Evolutionary conservation across 106 monocot genomes (phyloP).

Genomic region (Dendrobium huoshanense): DNA sequence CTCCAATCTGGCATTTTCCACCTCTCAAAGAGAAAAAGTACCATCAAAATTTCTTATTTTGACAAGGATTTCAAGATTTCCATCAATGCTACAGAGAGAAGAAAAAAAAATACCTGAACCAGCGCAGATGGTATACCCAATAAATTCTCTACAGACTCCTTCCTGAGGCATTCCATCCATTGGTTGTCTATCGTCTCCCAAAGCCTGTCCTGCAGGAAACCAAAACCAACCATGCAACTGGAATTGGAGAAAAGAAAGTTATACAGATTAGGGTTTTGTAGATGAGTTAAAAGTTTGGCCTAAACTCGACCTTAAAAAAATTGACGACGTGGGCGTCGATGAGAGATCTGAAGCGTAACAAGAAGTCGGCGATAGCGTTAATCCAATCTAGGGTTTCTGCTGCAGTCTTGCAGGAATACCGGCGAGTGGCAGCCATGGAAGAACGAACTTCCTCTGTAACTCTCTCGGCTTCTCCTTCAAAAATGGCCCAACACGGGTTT

Average conservation of each 20-base stretch:
- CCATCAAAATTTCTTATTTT: not conserved
- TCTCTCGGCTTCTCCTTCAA: too few relatives aligned
- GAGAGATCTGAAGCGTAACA: slow-evolving; percentile 42
- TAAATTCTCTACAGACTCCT: slow-evolving; percentile 58
- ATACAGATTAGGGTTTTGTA: not conserved
- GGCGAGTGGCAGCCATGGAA: slow-evolving; percentile 12
- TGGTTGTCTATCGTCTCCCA: slow-evolving; percentile 69
- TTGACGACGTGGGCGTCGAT: slow-evolving; percentile 90
- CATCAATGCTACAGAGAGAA: not conserved
- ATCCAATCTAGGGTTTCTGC: slow-evolving; percentile 72
- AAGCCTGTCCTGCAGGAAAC: slow-evolving; percentile 47
- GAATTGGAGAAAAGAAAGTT: not conserved
- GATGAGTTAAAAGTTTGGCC: not conserved
- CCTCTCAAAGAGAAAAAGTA: not conserved
- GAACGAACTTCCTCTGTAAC: not conserved
- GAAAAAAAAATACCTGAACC: slow-evolving; percentile 32
- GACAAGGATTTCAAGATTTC: not conserved
- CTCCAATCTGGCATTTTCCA: not conserved
- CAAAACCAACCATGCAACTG: not conserved
- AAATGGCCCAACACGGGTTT: too few relatives aligned
- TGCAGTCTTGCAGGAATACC: slow-evolving; percentile 49
- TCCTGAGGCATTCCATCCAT: slow-evolving; percentile 80
- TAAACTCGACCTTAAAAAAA: slow-evolving; percentile 71
- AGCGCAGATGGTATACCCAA: slow-evolving; percentile 59
- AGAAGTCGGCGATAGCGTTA: slow-evolving; percentile 61